Evolutionary conservation across 371 early-diverging fungal genomes (phyloP), one percentile per base, ranked within the genome.

Genomic region (Rhizomucor miehei): DNA sequence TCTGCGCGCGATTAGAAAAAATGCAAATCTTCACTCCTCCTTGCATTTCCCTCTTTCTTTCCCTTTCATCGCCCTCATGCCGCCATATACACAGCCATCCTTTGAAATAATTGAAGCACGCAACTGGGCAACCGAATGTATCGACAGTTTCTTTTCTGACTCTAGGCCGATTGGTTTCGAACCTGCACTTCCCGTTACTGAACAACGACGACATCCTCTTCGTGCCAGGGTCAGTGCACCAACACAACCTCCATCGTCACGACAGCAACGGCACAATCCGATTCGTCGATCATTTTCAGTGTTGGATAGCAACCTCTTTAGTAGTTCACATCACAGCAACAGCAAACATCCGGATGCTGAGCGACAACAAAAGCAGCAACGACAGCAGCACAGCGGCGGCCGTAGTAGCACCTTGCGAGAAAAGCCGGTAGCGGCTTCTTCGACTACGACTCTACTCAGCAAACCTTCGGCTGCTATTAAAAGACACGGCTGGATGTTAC

Each of bases 101-200:
- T 67, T 73, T 57, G 73, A 73, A 51, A 55, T 61, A 44, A 60
- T 69, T 40, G 70, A 73, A 52, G 73, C 64, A 13, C 64, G 63
- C 44, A 54, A 57, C 51, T 73, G 73, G 73, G 73, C 70, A 17
- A 58, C 57, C 14, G 62, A 60, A 35, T 67, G 65, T 8, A 48
- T 73, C 10, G 56, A 65, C 17, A 44, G 46, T 20, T 58, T 73
- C 16, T 35, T 73, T 13, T 57, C 63, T 39, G 66, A 69, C 9
- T 36, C 66, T 1, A 41, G 41, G 14, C 66, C 68, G 10, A 69
- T 72, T 16, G 57, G 60, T 21, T 66, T 72, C 44, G 62, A 66
- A 49, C 51, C 66, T 12, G 53, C 13, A 21, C 38, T 25, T 16
- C 16, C 17, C 17, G 17, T 38, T 19, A 23, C 20, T 23, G 29